Base-by-base conservation (phyloP, 176 grass and related monocot genomes). In the Avena eriantha region DNA sequence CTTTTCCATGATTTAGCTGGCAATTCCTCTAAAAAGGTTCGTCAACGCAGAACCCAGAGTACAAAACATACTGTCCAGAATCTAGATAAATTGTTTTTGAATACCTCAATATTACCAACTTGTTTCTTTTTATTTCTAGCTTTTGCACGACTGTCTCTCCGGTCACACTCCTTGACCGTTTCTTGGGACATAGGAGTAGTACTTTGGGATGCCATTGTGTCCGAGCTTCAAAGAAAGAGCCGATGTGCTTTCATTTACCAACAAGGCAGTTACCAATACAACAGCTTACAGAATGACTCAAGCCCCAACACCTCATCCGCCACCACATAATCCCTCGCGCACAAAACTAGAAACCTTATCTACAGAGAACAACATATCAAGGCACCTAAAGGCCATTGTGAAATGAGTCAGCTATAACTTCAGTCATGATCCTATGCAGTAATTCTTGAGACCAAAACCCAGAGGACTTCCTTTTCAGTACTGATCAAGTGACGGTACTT, bases 351-450 rank as follows among this genome's bases (percentile, higher is more conserved):
- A 79, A 31, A 33, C 8, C 56, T 10, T 91, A 91, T 88, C 77
- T 91, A 91, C 86, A 91, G 53, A 47, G 19, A 91, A 82, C 63
- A 91, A 82, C 63, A 85, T 55, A 91, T 72, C 46, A 46, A 72
- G 43, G 57, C 29, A 67, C 74, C 69, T 64, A 91, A 73, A 66
- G 76, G 59, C 29, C 61, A 66, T 54, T 51, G 49, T 46, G 80
- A 47, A 89, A 73, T 5, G 50, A 47, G 60, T 69, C 60, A 85
- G 77, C 56, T 81, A 73, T 39, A 80, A 70, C 48, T 82, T 70
- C 77, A 65, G 59, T 76, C 17, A 67, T 70, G 75, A 55, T 78
- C 81, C 85, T 90, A 85, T 85, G 77, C 19, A 74, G 79, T 86
- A 26, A 69, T 76, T 75, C 79, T 83, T 60, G 41, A 83, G 5